Percentiles rank a stretch among this genome's conserved stretches.
phyloP scores from a whole-genome alignment of 2,329 filamentous ascomycete genomes.

The Paradendryphiella salina region DNA sequence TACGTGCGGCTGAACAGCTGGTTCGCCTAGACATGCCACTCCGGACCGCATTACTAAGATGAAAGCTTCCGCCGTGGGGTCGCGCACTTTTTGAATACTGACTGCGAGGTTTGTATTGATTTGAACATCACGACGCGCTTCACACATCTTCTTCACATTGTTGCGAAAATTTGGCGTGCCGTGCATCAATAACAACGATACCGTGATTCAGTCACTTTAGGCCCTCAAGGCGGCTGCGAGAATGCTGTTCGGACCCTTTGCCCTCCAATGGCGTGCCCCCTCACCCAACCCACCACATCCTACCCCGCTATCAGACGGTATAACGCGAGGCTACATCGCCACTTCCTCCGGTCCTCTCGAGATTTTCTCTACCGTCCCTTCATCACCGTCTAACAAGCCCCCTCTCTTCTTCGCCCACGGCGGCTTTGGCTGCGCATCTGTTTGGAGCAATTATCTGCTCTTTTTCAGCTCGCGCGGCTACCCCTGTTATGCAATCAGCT shows the following conservation, averaged over 20 bases:
- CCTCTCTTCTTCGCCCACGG: slow-evolving; percentile 60
- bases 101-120: no score
- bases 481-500: slow-evolving; percentile 58
- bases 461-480: slow-evolving; percentile 52
- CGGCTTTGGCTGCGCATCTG: slow-evolving; percentile 58
- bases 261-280: slow-evolving; percentile 35
- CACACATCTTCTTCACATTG: neutral
- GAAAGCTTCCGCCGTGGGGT: no score
- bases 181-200: neutral
- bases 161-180: neutral
- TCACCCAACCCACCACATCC: slow-evolving; percentile 28
- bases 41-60: neutral
- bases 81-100: no score
- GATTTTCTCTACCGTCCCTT: slow-evolving; percentile 51
- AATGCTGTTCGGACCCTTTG: slow-evolving; percentile 38
- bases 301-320: slow-evolving; percentile 47
- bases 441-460: slow-evolving; percentile 58
- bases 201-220: no score
- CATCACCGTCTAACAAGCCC: slow-evolving; percentile 20
- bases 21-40: slow-evolving; percentile 10
- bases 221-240: neutral
- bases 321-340: slow-evolving; percentile 54
- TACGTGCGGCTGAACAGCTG: slow-evolving; percentile 19
- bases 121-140: neutral
- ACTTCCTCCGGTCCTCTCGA: slow-evolving; percentile 52